Evolutionary conservation across 805 yeast species (phyloP).

Genomic region (Saccharomycopsis oosterbeekiorum): DNA sequence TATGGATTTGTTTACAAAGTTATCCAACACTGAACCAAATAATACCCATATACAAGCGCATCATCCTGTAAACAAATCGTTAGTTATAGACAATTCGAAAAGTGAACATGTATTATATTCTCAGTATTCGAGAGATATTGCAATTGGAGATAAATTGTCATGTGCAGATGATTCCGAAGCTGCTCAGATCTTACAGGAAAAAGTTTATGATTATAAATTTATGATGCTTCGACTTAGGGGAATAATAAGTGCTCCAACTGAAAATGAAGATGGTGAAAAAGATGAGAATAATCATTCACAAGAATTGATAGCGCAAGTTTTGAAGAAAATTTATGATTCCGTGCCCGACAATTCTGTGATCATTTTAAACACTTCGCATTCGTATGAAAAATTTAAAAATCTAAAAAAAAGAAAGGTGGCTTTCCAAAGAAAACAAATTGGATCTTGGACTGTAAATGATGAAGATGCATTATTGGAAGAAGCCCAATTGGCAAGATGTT

Average conservation of each 20-base stretch:
- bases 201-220: slow-evolving; percentile 36
- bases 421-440: slow-evolving; percentile 32
- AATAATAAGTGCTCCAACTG: slow-evolving; percentile 1
- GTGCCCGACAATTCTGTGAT: slow-evolving; percentile 54
- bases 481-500: slow-evolving; percentile 45
- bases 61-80: slow-evolving; percentile 18
- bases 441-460: slow-evolving; percentile 44
- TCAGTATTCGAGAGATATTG: slow-evolving; percentile 20
- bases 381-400: slow-evolving; percentile 38
- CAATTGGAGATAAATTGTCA: slow-evolving; percentile 29
- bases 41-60: neutral
- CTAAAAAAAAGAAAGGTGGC: slow-evolving; percentile 36
- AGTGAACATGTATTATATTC: slow-evolving; percentile 22
- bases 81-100: slow-evolving; percentile 28
- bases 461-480: slow-evolving; percentile 38
- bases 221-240: slow-evolving; percentile 41
- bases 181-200: slow-evolving; percentile 31
- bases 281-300: neutral
- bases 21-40: neutral
- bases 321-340: slow-evolving; percentile 33
- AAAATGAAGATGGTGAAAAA: slow-evolving; percentile 18
- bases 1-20: slow-evolving; percentile 32
- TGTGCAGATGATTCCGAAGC: slow-evolving; percentile 55
- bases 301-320: neutral
- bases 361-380: slow-evolving; percentile 50